phyloP scores from a whole-genome alignment of 176 grass and related monocot species.

The Aegilops longissima region DNA sequence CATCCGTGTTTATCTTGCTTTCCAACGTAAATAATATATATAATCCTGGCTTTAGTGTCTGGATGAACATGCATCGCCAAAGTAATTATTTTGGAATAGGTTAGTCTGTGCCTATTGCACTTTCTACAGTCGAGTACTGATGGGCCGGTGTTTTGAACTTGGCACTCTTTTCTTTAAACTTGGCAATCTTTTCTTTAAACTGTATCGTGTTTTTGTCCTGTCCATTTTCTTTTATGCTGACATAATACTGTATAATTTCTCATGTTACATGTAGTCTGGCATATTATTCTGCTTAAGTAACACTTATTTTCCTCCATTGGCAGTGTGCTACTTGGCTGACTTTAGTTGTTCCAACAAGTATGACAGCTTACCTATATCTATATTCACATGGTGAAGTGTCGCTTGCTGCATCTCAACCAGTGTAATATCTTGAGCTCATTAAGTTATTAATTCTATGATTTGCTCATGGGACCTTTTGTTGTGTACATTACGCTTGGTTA shows the following conservation, averaged over 20 bases:
- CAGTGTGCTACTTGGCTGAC: conserved; percentile 98
- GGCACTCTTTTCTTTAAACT: background rate
- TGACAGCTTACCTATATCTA: conserved; percentile 95
- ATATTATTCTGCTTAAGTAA: conserved; percentile 4
- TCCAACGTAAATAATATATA: background rate
- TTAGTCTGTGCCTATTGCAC: no score
- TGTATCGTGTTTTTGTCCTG: background rate
- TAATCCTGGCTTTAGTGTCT: background rate
- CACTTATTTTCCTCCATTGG: conserved; percentile 32
- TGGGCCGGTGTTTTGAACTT: background rate
- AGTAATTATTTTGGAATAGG: no score
- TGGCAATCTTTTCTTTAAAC: background rate
- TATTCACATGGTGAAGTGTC: conserved; percentile 96
- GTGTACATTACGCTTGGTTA: conserved; percentile 10
- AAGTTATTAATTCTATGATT: conserved; percentile 14
- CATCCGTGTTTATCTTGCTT: background rate
- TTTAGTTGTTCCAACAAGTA: conserved; percentile 90
- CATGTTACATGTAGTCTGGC: background rate
- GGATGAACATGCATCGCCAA: background rate
- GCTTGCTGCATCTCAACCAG: conserved; percentile 93
- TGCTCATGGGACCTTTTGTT: conserved; percentile 3
- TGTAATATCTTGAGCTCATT: conserved; percentile 64
- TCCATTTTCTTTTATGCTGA: background rate
- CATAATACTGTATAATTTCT: background rate
- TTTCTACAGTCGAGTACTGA: background rate